Percentiles rank a stretch among this genome's conserved stretches.
These are phyloP conservation scores for Phytophthora agathidicida DNA, from an alignment of 352 stramenopile species.

Conservation along the genomic window DNA sequence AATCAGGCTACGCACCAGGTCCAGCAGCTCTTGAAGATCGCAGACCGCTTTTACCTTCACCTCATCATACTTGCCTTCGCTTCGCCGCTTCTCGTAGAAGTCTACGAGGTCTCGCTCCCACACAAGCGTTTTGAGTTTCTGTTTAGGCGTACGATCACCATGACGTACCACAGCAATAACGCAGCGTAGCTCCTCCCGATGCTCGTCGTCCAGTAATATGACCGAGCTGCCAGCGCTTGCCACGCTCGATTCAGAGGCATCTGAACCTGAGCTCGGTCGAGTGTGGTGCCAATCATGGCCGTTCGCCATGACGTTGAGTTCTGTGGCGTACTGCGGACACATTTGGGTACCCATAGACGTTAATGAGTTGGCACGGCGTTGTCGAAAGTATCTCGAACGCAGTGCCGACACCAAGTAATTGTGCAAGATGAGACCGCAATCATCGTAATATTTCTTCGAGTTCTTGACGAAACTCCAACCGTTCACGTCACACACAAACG, in stretches of 20 bases:
- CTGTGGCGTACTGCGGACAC: slow-evolving; percentile 82
- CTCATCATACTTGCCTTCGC: slow-evolving; percentile 81
- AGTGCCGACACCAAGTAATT: slow-evolving; percentile 88
- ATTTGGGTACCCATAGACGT: slow-evolving; percentile 55
- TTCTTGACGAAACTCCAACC: slow-evolving; percentile 99
- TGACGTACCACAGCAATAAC: slow-evolving; percentile 99
- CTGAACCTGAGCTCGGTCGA: slow-evolving; percentile 66
- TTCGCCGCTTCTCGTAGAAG: slow-evolving; percentile 78
- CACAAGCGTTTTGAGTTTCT: slow-evolving; percentile 97
- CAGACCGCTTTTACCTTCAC: slow-evolving; percentile 86
- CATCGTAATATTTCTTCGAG: slow-evolving; percentile 99
- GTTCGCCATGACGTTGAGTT: slow-evolving; percentile 40
- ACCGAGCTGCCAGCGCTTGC: slow-evolving; percentile 56
- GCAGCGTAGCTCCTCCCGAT: slow-evolving; percentile 97
- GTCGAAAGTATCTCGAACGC: slow-evolving; percentile 79
- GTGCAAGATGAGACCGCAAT: slow-evolving; percentile 96
- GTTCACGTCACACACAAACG: slow-evolving; percentile 99
- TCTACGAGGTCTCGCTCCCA: slow-evolving; percentile 86
- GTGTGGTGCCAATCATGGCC: slow-evolving; percentile 41
- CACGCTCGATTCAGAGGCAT: slow-evolving; percentile 74
- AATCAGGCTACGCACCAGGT: slow-evolving; percentile 81
- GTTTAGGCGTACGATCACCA: slow-evolving; percentile 99
- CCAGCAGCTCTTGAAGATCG: slow-evolving; percentile 82
- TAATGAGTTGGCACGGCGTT: slow-evolving; percentile 65
- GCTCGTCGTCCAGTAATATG: slow-evolving; percentile 60